Evolutionary conservation across 1,284 basidiomycete genomes (phyloP).

Genomic region (Amylostereum areolatum): DNA sequence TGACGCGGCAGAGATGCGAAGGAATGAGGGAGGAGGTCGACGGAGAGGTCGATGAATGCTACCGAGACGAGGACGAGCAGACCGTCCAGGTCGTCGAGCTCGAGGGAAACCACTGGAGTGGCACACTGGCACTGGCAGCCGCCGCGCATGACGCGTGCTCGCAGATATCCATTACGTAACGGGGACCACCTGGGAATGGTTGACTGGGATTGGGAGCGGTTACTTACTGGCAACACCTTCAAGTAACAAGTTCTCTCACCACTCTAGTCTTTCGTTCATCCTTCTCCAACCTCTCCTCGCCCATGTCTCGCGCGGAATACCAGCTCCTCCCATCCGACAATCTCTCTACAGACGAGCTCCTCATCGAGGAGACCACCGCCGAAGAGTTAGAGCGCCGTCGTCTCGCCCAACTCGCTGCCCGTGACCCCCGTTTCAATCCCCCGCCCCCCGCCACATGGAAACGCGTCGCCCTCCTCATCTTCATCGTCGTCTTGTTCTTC

Average conservation of each 20-base stretch:
- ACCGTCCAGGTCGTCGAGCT: too few species aligned
- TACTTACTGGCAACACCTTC: too few species aligned
- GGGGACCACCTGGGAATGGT: too few species aligned
- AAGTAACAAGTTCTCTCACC: not conserved
- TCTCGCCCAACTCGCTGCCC: conserved; percentile 7
- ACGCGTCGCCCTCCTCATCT: conserved; percentile 37
- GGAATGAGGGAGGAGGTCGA: too few species aligned
- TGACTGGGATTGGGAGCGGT: too few species aligned
- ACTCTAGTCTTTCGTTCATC: conserved; percentile 1
- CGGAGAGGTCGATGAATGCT: too few species aligned
- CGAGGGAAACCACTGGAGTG: too few species aligned
- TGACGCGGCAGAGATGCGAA: too few species aligned
- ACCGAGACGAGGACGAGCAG: too few species aligned
- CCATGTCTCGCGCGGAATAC: conserved; percentile 11
- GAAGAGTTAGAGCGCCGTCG: conserved; percentile 1
- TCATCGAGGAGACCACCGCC: not conserved
- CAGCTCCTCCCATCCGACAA: conserved; percentile 9
- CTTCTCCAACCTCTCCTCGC: not conserved
- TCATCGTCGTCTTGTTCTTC: conserved; percentile 38
- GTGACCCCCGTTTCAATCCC: conserved; percentile 38
- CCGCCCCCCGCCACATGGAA: conserved; percentile 41
- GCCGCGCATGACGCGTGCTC: too few species aligned
- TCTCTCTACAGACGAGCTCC: not conserved
- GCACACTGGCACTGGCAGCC: too few species aligned
- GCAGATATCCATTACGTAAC: too few species aligned